Evolutionary conservation across 208 protist species (phyloP), one percentile per base, ranked within the genome.

Genomic region (Wallacemonas rigidus): DNA sequence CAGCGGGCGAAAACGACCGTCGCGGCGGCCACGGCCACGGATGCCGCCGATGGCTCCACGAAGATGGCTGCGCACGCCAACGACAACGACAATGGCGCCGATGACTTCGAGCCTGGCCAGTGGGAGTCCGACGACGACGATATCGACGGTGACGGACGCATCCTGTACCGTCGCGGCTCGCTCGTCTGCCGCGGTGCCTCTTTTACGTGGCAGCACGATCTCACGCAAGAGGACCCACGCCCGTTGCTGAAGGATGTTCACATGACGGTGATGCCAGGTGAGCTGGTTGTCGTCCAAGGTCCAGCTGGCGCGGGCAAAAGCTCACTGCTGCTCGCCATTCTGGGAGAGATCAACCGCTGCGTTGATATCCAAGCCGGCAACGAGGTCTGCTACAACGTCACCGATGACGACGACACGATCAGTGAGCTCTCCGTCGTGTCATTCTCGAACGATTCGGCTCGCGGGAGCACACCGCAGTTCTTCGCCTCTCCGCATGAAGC

Each of bases 281-380:
- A 94, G 67, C 74, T 94, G 6, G 81, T 86, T 1, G 78, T 93
- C 14, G 81, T 97, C 50, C 88, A 96, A 45, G 93, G 93, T n/a
- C 75, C 81, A 6, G 82, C 95, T n/a, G 87, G 89, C 14, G 65
- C 72, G 1, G 91, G 91, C 45, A 97, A 97, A 76, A 86, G 77
- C 70, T 87, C 84, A 12, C 72, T 97, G 72, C 73, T 92, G 26
- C 69, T 85, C 14, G 86, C 88, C 51, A 81, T 97, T 39, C 79
- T 97, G 5, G 89, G 87, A 35, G 91, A 96, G 76, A 80, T 95
- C 15, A 85, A 83, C 76, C 77, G 80, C 50, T 84, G 75, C 68
- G 71, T 88, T 6, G 68, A 76, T 26, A 43, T 65, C 26, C 60
- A 65, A 65, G 60, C 60, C 11, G 60, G 50, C 40, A 48, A 65